These are phyloP conservation scores for Pyrus hybrid DNA, from an alignment of 331 rosid species.

Conservation along the genomic window DNA sequence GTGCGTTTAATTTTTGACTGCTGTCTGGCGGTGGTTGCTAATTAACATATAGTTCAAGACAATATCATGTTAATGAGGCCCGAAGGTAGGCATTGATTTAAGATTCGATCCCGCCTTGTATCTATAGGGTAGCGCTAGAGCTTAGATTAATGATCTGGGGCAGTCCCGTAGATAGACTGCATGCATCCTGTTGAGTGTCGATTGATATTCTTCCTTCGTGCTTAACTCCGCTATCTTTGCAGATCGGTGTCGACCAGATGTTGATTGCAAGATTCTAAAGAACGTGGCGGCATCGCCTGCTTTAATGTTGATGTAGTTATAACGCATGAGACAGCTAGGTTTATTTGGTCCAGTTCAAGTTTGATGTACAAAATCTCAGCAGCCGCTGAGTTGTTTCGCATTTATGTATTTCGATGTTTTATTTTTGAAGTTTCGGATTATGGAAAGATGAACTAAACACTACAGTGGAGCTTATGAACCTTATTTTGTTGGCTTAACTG, in stretches of 20 bases:
- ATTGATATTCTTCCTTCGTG: background rate
- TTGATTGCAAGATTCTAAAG: constrained; percentile 20
- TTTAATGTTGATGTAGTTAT: background rate
- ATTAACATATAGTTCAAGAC: background rate
- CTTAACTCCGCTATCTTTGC: constrained; percentile 5
- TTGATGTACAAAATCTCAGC: constrained; percentile 13
- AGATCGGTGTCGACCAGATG: constrained; percentile 44
- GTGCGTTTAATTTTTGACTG: background rate
- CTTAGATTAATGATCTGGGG: background rate
- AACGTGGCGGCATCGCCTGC: background rate
- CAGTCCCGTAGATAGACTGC: background rate
- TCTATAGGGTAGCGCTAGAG: background rate
- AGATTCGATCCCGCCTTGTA: background rate
- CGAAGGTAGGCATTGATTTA: background rate
- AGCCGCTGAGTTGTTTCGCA: background rate
- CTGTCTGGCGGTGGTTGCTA: background rate
- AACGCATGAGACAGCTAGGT: background rate
- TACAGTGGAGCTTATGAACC: background rate
- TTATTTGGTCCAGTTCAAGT: background rate
- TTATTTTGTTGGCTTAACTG: background rate
- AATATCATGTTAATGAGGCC: background rate
- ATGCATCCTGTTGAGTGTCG: background rate
- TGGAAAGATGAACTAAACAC: background rate
- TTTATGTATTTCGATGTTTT: background rate
- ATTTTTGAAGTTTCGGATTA: background rate